These are phyloP conservation scores for Microbotryum saponariae DNA, from an alignment of 1,284 basidiomycete species.

Conservation along the genomic window DNA sequence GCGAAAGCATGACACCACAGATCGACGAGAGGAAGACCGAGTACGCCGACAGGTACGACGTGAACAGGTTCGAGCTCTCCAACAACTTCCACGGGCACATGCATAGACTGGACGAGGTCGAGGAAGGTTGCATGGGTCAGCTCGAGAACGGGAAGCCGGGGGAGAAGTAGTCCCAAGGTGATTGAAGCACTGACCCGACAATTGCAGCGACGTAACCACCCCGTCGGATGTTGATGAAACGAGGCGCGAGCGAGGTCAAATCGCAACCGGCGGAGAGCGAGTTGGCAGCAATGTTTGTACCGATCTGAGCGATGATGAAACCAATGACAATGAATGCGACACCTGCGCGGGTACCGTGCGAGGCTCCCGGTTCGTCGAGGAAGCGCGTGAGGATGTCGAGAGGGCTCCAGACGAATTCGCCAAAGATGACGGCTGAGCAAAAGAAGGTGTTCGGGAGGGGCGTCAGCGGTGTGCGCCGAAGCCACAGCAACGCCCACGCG, in stretches of 20 bases:
- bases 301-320: constrained; percentile 64
- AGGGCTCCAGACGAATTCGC: constrained; percentile 70
- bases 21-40: constrained; percentile 74
- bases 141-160: neutral
- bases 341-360: constrained; percentile 37
- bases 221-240: constrained; percentile 75
- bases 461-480: neutral
- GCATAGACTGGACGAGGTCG: constrained; percentile 12
- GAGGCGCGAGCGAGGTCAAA: constrained; percentile 67
- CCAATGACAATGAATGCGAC: constrained; percentile 62
- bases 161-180: constrained; percentile 22
- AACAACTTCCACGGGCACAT: constrained; percentile 66
- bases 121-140: neutral
- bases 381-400: constrained; percentile 63
- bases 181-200: constrained; percentile 50
- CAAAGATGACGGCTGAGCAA: constrained; percentile 63
- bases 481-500: too few species aligned
- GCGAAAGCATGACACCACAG: constrained; percentile 56
- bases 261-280: constrained; percentile 78
- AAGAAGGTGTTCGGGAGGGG: neutral
- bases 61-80: constrained; percentile 65
- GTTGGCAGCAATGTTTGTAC: constrained; percentile 53
- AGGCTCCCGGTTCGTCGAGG: constrained; percentile 45
- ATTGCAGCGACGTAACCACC: constrained; percentile 71
- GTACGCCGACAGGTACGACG: constrained; percentile 74